These are phyloP conservation scores for Paecilomyces formosus DNA, from an alignment of 2,329 filamentous ascomycete species.

Conservation along the genomic window DNA sequence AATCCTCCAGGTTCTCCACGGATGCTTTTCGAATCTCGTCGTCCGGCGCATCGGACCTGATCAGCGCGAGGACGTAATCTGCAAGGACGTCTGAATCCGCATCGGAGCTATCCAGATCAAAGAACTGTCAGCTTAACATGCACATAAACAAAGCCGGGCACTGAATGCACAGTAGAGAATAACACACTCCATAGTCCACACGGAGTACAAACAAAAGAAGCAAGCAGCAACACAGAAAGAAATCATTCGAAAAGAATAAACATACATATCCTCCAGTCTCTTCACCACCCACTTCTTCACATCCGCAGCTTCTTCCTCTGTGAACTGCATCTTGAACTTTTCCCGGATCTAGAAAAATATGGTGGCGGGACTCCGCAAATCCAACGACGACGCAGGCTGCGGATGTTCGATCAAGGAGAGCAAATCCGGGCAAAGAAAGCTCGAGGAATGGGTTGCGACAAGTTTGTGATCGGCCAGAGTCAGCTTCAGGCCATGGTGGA, in stretches of 20 bases:
- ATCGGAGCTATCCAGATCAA: constrained; percentile 42
- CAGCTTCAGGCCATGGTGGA: neutral
- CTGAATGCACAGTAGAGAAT: neutral
- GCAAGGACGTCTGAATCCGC: constrained; percentile 55
- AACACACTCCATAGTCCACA: neutral
- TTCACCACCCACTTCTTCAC: constrained; percentile 54
- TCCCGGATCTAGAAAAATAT: neutral
- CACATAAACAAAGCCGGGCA: neutral
- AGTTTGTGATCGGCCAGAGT: neutral
- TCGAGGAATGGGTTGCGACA: neutral
- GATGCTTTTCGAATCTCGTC: constrained; percentile 47
- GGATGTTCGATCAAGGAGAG: neutral
- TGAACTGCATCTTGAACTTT: constrained; percentile 42
- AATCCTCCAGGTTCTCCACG: constrained; percentile 51
- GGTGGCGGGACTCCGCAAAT: neutral
- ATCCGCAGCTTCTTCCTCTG: constrained; percentile 43
- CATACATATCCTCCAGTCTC: constrained; percentile 52
- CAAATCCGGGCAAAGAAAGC: neutral
- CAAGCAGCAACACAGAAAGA: neutral
- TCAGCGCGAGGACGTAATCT: constrained; percentile 54
- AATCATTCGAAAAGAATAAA: constrained; percentile 4
- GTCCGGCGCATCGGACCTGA: constrained; percentile 49
- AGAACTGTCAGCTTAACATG: neutral
- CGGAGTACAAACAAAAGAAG: too few relatives aligned
- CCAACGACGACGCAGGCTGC: neutral